Evolutionary conservation across 352 stramenopile genomes (phyloP).

Genomic region (Pythium monospermum): DNA sequence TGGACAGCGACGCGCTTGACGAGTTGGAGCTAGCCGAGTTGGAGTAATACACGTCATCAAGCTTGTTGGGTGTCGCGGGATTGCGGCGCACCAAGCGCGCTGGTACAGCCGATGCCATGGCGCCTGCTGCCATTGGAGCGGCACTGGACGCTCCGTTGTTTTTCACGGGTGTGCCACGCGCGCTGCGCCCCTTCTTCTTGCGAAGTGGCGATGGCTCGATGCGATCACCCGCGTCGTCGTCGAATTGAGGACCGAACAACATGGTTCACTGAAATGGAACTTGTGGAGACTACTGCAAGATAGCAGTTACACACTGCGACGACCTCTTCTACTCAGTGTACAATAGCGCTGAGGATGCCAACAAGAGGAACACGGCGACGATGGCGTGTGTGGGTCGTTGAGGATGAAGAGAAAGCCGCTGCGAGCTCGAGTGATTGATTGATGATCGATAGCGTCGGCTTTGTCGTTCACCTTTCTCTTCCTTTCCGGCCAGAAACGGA

Average conservation of each 20-base stretch:
- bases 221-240: slow-evolving; percentile 32
- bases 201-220: slow-evolving; percentile 23
- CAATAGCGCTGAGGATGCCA: too few relatives aligned
- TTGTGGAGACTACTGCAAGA: too few relatives aligned
- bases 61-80: not conserved
- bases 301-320: too few relatives aligned
- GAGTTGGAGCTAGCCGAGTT: slow-evolving; percentile 24
- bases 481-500: not conserved
- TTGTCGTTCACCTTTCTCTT: slow-evolving; percentile 2
- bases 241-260: slow-evolving; percentile 40
- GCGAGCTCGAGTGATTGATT: too few relatives aligned
- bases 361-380: too few relatives aligned
- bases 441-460: too few relatives aligned
- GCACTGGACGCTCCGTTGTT: slow-evolving; percentile 1
- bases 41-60: slow-evolving; percentile 22
- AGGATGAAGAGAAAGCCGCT: too few relatives aligned
- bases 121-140: not conserved
- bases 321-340: too few relatives aligned
- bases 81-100: slow-evolving; percentile 15
- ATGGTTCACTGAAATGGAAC: too few relatives aligned
- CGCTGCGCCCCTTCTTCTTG: slow-evolving; percentile 24
- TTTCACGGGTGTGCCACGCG: slow-evolving; percentile 24
- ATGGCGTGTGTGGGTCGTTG: too few relatives aligned
- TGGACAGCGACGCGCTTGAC: slow-evolving; percentile 18
- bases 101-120: slow-evolving; percentile 14